These are phyloP conservation scores for Groenewaldozyma auringiensis DNA, from an alignment of 1,139 yeast genomes.

Conservation along the genomic window DNA sequence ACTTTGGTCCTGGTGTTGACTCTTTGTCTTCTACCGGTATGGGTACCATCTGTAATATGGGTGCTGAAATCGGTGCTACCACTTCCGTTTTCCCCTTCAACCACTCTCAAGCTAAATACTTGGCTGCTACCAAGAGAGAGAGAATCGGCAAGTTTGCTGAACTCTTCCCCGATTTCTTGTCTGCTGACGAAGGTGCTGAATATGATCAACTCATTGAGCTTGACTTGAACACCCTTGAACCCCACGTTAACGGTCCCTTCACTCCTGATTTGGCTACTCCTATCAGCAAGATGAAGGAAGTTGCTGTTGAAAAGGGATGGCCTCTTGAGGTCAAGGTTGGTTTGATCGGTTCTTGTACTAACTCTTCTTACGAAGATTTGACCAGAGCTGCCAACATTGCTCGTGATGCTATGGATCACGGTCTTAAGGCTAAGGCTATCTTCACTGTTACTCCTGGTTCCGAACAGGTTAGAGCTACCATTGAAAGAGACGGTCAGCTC, in stretches of 20 bases:
- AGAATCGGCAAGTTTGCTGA: slow-evolving; percentile 18
- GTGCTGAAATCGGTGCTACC: slow-evolving; percentile 98
- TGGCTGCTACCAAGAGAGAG: slow-evolving; percentile 49
- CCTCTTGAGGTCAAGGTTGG: slow-evolving; percentile 87
- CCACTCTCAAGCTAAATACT: slow-evolving; percentile 74
- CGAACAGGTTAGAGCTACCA: slow-evolving; percentile 96
- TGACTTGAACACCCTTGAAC: slow-evolving; percentile 91
- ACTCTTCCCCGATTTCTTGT: slow-evolving; percentile 43
- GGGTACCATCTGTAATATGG: slow-evolving; percentile 99
- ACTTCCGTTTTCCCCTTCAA: slow-evolving; percentile 96
- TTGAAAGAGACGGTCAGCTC: slow-evolving; percentile 87
- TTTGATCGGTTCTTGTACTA: slow-evolving; percentile 94
- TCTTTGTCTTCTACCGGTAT: slow-evolving; percentile 90
- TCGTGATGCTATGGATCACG: slow-evolving; percentile 73
- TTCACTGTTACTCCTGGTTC: slow-evolving; percentile 97
- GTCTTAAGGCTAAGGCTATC: slow-evolving; percentile 86
- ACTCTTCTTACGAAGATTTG: slow-evolving; percentile 97
- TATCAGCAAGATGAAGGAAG: slow-evolving; percentile 84
- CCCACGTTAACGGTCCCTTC: slow-evolving; percentile 97
- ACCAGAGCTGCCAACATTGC: slow-evolving; percentile 86
- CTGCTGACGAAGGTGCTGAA: slow-evolving; percentile 91
- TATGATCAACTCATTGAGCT: slow-evolving; percentile 95
- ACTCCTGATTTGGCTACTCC: slow-evolving; percentile 99
- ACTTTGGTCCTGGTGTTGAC: slow-evolving; percentile 89
- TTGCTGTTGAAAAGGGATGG: slow-evolving; percentile 85